Base-by-base conservation (phyloP, 1,284 basidiomycete genomes). In the Wallemia ichthyophaga region DNA sequence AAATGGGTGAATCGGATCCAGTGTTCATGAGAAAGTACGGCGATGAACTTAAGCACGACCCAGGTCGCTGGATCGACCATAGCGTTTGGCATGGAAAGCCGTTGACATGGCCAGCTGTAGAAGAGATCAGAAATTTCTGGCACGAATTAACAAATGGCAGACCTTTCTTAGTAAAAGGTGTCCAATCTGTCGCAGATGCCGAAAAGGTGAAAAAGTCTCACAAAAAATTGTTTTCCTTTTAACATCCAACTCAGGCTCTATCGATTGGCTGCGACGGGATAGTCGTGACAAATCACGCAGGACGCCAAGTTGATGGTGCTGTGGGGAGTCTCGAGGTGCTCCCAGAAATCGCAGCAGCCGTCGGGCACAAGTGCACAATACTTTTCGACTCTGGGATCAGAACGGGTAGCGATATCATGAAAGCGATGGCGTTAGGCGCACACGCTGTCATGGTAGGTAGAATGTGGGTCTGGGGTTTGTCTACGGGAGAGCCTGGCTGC, bases 211-310 rank as follows among this genome's bases (percentile, higher is more conserved):
- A 21, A 48, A 11, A 21, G 7, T 48, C n/a, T 48, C n/a, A 48
- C n/a, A 5, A 17, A 21, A 48, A 11, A 48, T 5, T 48, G 3
- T 21, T 48, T 5, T 11, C 37, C 5, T 21, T 11, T 3, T 48
- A n/a, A n/a, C n/a, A n/a, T 48, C 82, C 83, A 1, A 76, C 79
- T 63, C 75, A 74, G 62, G 81, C 81, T 0, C 65, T 83, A 9
- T 76, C 80, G 23, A 65, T 74, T 19, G 77, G 78, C 1, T 73
- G 78, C 11, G 78, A 87, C 62, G 84, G 80, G 1, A 81, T 88
- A 61, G 69, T 86, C 26, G 80, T 87, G 9, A 82, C 80, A 3
- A 87, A 87, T 65, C 85, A 88, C 65, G 85, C 83, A 26, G 84
- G 83, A 1, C 74, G 83, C 27, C 85, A 87, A 67, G 74, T 88